These are phyloP conservation scores for Fusarium humuli DNA, from an alignment of 2,329 filamentous ascomycete genomes.

Conservation along the genomic window DNA sequence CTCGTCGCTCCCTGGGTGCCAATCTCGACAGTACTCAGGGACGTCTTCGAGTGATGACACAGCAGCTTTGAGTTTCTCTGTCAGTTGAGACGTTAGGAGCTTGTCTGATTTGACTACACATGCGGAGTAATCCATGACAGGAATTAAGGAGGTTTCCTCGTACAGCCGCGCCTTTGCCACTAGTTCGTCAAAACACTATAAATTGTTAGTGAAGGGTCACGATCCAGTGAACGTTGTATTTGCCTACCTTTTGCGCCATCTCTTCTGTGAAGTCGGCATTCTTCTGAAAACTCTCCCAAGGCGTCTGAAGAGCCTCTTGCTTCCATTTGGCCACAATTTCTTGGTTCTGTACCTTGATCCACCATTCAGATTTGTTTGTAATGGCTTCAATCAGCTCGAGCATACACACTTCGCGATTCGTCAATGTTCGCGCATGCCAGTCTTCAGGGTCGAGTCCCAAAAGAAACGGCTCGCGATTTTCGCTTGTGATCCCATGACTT, in stretches of 20 bases:
- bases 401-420: constrained; percentile 40
- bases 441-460: background rate
- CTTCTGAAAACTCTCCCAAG: background rate
- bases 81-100: background rate
- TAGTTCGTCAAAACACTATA: constrained; percentile 1
- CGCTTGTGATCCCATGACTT: background rate
- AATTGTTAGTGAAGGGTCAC: background rate
- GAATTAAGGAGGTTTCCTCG: background rate
- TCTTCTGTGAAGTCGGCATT: background rate
- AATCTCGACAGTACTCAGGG: background rate
- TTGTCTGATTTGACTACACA: background rate
- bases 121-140: background rate
- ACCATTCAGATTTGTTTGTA: constrained; percentile 54
- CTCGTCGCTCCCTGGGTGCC: constrained; percentile 1
- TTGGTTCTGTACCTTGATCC: constrained; percentile 45
- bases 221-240: background rate
- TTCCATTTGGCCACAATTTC: constrained; percentile 1
- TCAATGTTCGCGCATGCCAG: background rate
- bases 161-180: background rate
- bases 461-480: background rate
- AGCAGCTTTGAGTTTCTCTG: background rate
- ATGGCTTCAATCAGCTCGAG: constrained; percentile 50
- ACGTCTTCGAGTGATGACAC: background rate
- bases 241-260: background rate
- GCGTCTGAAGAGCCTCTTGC: background rate